Evolutionary conservation across 2,329 filamentous ascomycete species (phyloP), one percentile per base, ranked within the genome.

Genomic region (Torrubiellomyces zombiae): DNA sequence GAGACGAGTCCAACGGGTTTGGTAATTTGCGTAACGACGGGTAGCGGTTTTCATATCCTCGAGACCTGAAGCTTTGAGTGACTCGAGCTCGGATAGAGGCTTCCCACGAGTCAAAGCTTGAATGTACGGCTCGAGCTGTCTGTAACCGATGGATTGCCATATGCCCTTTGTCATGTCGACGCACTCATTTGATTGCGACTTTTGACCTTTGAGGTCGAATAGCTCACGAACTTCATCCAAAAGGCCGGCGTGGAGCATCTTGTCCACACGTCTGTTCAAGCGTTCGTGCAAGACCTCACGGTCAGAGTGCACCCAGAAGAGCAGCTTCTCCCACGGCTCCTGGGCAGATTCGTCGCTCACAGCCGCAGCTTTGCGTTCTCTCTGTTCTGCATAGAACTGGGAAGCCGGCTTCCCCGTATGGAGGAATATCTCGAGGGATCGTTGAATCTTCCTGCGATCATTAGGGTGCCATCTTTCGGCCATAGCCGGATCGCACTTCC

Each of bases 61-160:
- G 0, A 93, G 52, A 1, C 71, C 75, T 1, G 59, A 44, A 1
- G 44, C 37, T 35, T 66, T 72, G 9, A 83, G 46, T 11, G 56
- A 55, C 12, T 64, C 58, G 2, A 78, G 49, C 4, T 65, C 56
- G 30, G 24, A 23, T 7, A 28, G 28, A 6, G 35, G 36, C 15
- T 31, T 26, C 1, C 36, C 36, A 16, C 47, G 32, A 35, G 51
- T 38, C 9, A 57, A 31, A 2, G 65, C 63, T 2, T 53, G 39
- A 14, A 85, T 53, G 40, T 83, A 93, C 0, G 68, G 61, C 29
- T 78, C 65, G 43, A 95, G 77, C 43, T 98, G 82, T 45, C 91
- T 94, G 51, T 83, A 94, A 1, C 89, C 89, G 32, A 98, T 98
- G 1, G 85, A 89, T 26, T 92, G 78, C 83, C 86, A 98, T 21